Evolutionary conservation across 805 yeast genomes (phyloP), one percentile per base, ranked within the genome.

Genomic region (Lipomyces kockii): DNA sequence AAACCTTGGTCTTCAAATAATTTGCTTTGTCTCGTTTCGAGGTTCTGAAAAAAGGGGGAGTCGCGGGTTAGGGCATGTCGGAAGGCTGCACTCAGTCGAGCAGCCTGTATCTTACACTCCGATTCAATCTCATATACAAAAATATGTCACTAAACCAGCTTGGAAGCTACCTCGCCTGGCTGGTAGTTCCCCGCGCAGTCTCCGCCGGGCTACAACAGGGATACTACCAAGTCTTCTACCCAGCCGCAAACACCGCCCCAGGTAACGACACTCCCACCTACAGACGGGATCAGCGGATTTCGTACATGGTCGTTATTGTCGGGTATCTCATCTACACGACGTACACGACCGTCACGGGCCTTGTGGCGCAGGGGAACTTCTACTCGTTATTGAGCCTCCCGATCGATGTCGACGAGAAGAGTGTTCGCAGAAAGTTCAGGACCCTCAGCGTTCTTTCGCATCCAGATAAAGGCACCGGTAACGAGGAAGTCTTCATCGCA

Each of bases 401-500:
- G 9, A 58, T 69, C 5, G 54, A 60, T 2, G 75, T 73, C 9
- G 61, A 73, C 2, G 58, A 60, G 3, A 67, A 66, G 22, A 67
- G 70, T 1, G 58, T 78, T 29, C 55, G 68, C 61, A 49, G 68
- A 4, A 69, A 61, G 25, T 78, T 65, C 61, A 65, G 78, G 17
- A 46, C 51, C 49, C 67, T 75, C 58, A 66, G 75, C 8, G 64
- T 74, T n/a, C 61, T 29, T 29, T 62, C 65, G 32, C 82, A 79
- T 55, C 82, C 82, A 2, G 82, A 79, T 67, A 79, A 80, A 67
- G 68, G 62, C 11, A 34, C 43, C 3, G 70, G 65, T n/a, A 51
- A 60, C 46, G 71, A 65, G 52, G 57, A 70, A 39, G n/a, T 71
- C 17, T 78, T 73, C 65, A 55, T 75, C 77, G 93, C 88, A 77